phyloP scores from a whole-genome alignment of 2,329 filamentous ascomycete genomes.

The Decorospora gaudefroyi region DNA sequence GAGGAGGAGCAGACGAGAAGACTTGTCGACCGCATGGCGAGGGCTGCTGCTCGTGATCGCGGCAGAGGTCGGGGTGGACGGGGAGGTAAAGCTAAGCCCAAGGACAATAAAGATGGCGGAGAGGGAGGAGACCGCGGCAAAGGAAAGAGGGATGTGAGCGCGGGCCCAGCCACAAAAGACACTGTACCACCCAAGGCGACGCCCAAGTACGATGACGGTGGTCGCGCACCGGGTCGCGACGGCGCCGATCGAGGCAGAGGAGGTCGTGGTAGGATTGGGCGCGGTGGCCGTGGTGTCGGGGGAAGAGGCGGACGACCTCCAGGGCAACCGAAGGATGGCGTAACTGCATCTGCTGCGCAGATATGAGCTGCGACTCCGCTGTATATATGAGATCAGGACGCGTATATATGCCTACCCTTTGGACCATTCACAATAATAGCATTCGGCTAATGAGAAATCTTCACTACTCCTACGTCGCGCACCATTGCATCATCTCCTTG shows the following conservation, averaged over 20 bases:
- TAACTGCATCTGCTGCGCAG: neutral
- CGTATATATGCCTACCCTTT: neutral
- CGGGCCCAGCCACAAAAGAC: neutral
- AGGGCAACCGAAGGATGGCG: constrained; percentile 17
- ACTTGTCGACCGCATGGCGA: constrained; percentile 35
- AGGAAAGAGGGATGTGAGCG: constrained; percentile 19
- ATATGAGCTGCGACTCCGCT: neutral
- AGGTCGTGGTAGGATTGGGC: constrained; percentile 24
- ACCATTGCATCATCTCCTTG: too few species aligned
- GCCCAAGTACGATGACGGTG: constrained; percentile 12
- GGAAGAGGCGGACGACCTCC: constrained; percentile 30
- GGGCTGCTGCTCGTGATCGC: constrained; percentile 28
- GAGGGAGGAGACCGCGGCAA: constrained; percentile 21
- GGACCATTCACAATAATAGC: neutral
- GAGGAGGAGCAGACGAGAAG: constrained; percentile 55
- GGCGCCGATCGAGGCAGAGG: constrained; percentile 19
- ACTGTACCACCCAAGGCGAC: constrained; percentile 12
- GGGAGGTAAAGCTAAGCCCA: constrained; percentile 22
- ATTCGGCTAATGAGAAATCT: too few species aligned
- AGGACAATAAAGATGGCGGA: constrained; percentile 33
- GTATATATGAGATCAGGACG: neutral
- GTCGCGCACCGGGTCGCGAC: constrained; percentile 12
- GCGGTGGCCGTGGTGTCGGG: constrained; percentile 31
- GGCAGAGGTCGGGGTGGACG: constrained; percentile 31
- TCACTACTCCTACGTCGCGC: too few species aligned